Conservation (phyloP, 2,329 filamentous ascomycete species). For the Aspergillus sp. region DNA sequence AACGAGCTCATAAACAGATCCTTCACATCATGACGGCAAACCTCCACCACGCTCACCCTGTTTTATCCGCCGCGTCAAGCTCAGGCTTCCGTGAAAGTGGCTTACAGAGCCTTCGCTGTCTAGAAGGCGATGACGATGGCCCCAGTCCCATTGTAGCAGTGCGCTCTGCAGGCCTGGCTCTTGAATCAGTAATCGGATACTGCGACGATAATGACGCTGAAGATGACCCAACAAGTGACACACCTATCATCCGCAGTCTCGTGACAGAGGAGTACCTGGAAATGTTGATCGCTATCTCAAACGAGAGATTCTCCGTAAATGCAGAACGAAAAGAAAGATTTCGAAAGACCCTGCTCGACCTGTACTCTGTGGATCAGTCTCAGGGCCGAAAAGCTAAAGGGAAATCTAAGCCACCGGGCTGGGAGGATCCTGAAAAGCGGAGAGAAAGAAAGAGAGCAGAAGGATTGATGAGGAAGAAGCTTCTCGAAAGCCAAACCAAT, state of each 20-base stretch:
- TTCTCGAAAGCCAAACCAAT: constrained; percentile 12
- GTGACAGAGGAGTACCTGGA: constrained; percentile 65
- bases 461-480: constrained; percentile 32
- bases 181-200: constrained; percentile 75
- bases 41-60: constrained; percentile 65
- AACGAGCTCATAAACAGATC: constrained; percentile 54
- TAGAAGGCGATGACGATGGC: constrained; percentile 32
- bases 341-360: constrained; percentile 20
- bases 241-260: constrained; percentile 44
- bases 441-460: constrained; percentile 38
- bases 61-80: constrained; percentile 70
- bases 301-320: constrained; percentile 51
- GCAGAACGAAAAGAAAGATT: constrained; percentile 37
- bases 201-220: constrained; percentile 26
- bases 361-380: constrained; percentile 10
- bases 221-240: constrained; percentile 24
- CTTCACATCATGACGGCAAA: constrained; percentile 81
- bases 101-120: constrained; percentile 58
- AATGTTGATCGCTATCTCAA: constrained; percentile 64
- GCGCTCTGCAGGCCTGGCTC: constrained; percentile 72
- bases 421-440: constrained; percentile 35
- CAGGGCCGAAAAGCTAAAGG: constrained; percentile 11
- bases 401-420: constrained; percentile 18
- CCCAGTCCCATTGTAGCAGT: constrained; percentile 75
- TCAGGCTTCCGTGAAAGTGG: constrained; percentile 90